Evolutionary conservation across 805 yeast species (phyloP).

Genomic region (Kuraishia hungarica): DNA sequence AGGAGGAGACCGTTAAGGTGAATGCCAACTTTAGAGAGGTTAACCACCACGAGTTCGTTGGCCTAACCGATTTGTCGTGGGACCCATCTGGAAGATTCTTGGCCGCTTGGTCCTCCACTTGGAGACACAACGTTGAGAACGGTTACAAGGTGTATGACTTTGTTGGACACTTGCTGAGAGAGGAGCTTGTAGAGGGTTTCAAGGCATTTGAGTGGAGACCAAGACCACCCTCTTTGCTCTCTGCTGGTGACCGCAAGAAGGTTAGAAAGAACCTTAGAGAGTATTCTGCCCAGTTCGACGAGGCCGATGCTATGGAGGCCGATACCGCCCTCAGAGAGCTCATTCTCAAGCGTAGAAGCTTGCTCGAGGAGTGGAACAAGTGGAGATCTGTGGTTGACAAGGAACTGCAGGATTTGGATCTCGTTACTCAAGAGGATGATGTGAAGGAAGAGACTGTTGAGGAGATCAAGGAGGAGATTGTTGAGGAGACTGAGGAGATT

Average conservation of each 20-base stretch:
- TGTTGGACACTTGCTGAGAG: constrained; percentile 69
- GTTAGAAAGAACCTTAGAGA: constrained; percentile 84
- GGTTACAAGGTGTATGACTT: constrained; percentile 86
- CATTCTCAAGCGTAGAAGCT: constrained; percentile 72
- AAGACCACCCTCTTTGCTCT: constrained; percentile 74
- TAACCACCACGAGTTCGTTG: constrained; percentile 56
- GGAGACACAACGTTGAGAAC: constrained; percentile 80
- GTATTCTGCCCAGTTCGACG: constrained; percentile 89
- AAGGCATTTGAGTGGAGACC: constrained; percentile 96
- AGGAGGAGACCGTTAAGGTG: constrained; percentile 34
- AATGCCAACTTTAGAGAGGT: constrained; percentile 53
- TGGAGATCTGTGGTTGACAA: constrained; percentile 56
- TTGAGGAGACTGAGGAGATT: constrained; percentile 25
- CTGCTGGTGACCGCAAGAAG: constrained; percentile 77
- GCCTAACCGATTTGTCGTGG: constrained; percentile 84
- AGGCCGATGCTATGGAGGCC: constrained; percentile 92
- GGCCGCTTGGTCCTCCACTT: constrained; percentile 78
- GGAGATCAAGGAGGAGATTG: constrained; percentile 46
- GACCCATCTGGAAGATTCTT: constrained; percentile 93
- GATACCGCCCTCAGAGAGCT: constrained; percentile 86
- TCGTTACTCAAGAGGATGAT: constrained; percentile 38
- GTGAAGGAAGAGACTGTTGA: constrained; percentile 32
- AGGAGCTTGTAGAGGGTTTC: constrained; percentile 74
- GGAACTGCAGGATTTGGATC: constrained; percentile 36
- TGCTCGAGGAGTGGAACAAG: constrained; percentile 76